These are phyloP conservation scores for Jatropha curcas DNA, from an alignment of 345 rosid genomes.

Conservation along the genomic window DNA sequence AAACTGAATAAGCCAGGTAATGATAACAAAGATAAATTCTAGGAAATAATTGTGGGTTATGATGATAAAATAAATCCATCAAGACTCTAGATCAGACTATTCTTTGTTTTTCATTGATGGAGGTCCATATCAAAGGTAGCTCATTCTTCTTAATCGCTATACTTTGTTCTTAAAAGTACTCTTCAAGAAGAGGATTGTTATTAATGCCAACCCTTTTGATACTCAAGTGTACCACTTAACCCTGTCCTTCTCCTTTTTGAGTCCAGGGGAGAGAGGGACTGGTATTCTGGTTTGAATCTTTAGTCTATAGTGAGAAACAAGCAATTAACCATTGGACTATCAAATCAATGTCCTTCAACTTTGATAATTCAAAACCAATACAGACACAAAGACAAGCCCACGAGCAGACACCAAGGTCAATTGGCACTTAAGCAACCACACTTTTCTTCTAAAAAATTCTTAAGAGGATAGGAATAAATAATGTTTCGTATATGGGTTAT, in stretches of 20 bases:
- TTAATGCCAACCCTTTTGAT: too few relatives aligned
- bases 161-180: too few relatives aligned
- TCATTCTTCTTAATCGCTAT: too few relatives aligned
- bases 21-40: constrained; percentile 4
- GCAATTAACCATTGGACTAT: neutral
- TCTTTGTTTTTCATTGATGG: too few relatives aligned
- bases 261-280: neutral
- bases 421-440: neutral
- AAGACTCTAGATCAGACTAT: neutral
- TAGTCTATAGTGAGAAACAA: neutral
- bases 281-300: too few relatives aligned
- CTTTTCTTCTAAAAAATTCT: too few relatives aligned
- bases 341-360: neutral
- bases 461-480: too few relatives aligned
- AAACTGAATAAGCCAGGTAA: neutral
- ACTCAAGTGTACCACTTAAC: neutral
- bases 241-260: neutral
- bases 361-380: neutral
- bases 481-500: too few relatives aligned
- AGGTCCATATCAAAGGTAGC: too few relatives aligned
- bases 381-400: constrained; percentile 1
- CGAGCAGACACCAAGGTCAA: neutral
- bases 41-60: neutral
- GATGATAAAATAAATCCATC: neutral
- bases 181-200: too few relatives aligned